Percentiles rank a stretch among this genome's conserved stretches.
Evolutionary conservation across 805 yeast species (phyloP).

Genomic region (Nakazawaea ernobii): DNA sequence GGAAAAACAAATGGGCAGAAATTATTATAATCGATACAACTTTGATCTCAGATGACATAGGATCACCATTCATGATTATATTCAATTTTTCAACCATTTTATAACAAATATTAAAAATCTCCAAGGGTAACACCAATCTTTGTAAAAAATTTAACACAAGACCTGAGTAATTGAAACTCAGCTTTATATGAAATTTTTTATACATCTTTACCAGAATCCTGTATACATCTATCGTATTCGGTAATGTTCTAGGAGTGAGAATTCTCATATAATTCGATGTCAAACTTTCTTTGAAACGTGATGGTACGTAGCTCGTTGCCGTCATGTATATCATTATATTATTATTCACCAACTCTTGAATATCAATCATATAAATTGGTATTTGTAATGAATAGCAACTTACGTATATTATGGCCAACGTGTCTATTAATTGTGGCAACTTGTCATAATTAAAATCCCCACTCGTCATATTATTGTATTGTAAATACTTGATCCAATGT

Average conservation of each 20-base stretch:
- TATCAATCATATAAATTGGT: constrained; percentile 47
- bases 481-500: constrained; percentile 1
- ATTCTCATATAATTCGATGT: constrained; percentile 30
- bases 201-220: neutral
- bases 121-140: constrained; percentile 45
- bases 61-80: constrained; percentile 1
- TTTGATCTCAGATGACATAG: constrained; percentile 10
- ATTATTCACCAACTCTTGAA: constrained; percentile 33
- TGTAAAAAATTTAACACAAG: constrained; percentile 34
- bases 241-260: constrained; percentile 36
- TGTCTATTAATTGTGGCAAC: constrained; percentile 11
- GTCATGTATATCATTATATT: constrained; percentile 46
- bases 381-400: constrained; percentile 40
- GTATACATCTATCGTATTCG: constrained; percentile 31
- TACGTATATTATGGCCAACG: constrained; percentile 40
- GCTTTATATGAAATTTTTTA: neutral
- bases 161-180: constrained; percentile 28
- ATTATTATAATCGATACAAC: neutral
- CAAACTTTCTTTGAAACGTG: constrained; percentile 26
- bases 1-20: neutral
- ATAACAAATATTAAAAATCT: constrained; percentile 32
- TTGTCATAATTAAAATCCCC: neutral
- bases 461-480: neutral
- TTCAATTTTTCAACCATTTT: constrained; percentile 18
- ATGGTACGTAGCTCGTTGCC: constrained; percentile 35